phyloP scores from a whole-genome alignment of 768 basidiomycete species.

The Naganishia vishniacii region DNA sequence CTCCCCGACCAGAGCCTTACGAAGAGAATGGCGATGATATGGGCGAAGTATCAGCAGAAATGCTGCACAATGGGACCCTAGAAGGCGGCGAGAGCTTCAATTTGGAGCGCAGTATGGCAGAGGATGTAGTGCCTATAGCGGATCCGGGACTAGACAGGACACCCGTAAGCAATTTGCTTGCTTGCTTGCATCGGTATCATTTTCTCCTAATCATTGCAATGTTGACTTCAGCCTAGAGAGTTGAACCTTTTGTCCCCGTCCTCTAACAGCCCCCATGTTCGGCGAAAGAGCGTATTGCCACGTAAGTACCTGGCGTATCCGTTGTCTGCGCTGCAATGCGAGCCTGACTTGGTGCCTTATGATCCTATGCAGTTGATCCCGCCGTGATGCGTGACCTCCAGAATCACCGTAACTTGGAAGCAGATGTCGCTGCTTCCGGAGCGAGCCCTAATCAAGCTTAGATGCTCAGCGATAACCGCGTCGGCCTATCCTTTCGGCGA shows the following conservation, averaged over 20 bases:
- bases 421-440: not conserved
- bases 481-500: constrained; percentile 5
- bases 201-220: no score
- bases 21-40: constrained; percentile 70
- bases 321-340: not conserved
- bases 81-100: constrained; percentile 46
- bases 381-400: constrained; percentile 45
- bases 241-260: constrained; percentile 37
- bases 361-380: constrained; percentile 36
- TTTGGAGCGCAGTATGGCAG: constrained; percentile 56
- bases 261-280: constrained; percentile 65
- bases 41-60: constrained; percentile 79
- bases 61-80: constrained; percentile 54
- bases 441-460: not conserved
- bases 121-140: constrained; percentile 81
- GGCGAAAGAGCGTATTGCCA: constrained; percentile 91
- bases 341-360: not conserved
- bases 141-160: constrained; percentile 58
- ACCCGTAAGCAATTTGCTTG: constrained; percentile 31
- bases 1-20: constrained; percentile 67
- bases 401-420: constrained; percentile 27
- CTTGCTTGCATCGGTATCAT: no score
- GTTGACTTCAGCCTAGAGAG: constrained; percentile 18
- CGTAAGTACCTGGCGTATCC: constrained; percentile 52
- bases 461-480: not conserved